Evolutionary conservation across 2,329 filamentous ascomycete genomes (phyloP), one percentile per base, ranked within the genome.

Genomic region (Colletotrichum ledebouriae): DNA sequence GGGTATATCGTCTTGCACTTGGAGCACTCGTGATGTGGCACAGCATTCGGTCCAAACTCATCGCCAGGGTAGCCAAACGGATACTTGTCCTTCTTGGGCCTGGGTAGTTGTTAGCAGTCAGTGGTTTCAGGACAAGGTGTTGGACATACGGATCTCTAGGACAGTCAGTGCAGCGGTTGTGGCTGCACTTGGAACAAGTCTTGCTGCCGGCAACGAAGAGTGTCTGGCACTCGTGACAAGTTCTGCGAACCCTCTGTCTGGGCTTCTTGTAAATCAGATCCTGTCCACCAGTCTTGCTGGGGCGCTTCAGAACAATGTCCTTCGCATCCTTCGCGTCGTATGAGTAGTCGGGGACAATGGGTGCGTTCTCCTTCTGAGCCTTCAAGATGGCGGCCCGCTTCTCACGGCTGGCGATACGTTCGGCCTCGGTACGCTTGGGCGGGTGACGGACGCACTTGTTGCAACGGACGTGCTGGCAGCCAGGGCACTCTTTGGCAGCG

Each of bases 381-480:
- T 89, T 85, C 67, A 84, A 72, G 22, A 84, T 76, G 25, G 81
- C 82, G 17, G 84, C 83, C 71, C 84, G 83, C 73, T 78, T 82
- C 75, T 85, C 83, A 59, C 86, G 84, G 75, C 83, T 85, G 72
- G 84, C 84, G 67, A 84, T 78, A 72, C 82, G 82, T 75, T 88
- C 84, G 70, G 83, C 83, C 72, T 88, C 85, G 73, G 82, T 85
- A 72, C 87, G 89, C 81, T 90, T 89, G 60, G 87, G 83, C 39
- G 94, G 94, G 74, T 91, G 88, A 63, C 93, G 89, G 33, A 89
- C 87, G 78, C 94, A 98, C 75, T 92, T 89, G 75, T 88, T 91
- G 86, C 94, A 98, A 72, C 93, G 89, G 53, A 84, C 83, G 80
- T 98, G 94, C 73, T 92, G 86, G 82, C 94, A 98, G 72, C 87